Conservation (phyloP, 2,329 filamentous ascomycete genomes). For the Neurospora sp. region DNA sequence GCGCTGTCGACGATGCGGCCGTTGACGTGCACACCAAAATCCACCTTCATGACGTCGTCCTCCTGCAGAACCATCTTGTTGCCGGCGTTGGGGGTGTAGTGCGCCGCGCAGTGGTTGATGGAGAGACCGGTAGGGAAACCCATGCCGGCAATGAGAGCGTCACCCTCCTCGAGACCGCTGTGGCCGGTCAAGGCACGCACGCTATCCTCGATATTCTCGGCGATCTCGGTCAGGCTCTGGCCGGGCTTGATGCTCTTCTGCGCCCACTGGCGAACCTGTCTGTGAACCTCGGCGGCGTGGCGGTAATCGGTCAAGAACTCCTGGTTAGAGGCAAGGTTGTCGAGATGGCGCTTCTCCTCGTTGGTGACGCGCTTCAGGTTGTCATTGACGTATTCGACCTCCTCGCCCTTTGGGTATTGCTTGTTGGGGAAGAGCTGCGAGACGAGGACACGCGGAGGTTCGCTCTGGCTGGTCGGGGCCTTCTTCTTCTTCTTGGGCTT, state of each 20-base stretch:
- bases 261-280: constrained; percentile 72
- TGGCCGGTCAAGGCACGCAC: constrained; percentile 68
- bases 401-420: constrained; percentile 67
- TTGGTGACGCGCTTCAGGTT: constrained; percentile 70
- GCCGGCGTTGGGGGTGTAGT: constrained; percentile 75
- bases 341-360: constrained; percentile 76
- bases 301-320: constrained; percentile 72
- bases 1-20: constrained; percentile 74
- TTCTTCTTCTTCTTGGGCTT: constrained; percentile 63
- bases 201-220: constrained; percentile 71
- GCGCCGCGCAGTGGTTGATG: constrained; percentile 73
- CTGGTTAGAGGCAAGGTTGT: constrained; percentile 56
- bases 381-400: constrained; percentile 67
- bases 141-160: constrained; percentile 66
- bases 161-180: constrained; percentile 64
- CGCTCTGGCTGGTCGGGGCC: constrained; percentile 59
- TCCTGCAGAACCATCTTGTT: constrained; percentile 66
- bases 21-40: constrained; percentile 73
- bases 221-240: constrained; percentile 66
- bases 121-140: constrained; percentile 76
- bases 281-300: constrained; percentile 67
- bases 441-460: constrained; percentile 64
- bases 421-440: constrained; percentile 64
- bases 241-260: constrained; percentile 72
- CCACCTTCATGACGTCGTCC: constrained; percentile 72